These are phyloP conservation scores for Talaromyces sp. DNA, from an alignment of 2,329 filamentous ascomycete species.

Conservation along the genomic window DNA sequence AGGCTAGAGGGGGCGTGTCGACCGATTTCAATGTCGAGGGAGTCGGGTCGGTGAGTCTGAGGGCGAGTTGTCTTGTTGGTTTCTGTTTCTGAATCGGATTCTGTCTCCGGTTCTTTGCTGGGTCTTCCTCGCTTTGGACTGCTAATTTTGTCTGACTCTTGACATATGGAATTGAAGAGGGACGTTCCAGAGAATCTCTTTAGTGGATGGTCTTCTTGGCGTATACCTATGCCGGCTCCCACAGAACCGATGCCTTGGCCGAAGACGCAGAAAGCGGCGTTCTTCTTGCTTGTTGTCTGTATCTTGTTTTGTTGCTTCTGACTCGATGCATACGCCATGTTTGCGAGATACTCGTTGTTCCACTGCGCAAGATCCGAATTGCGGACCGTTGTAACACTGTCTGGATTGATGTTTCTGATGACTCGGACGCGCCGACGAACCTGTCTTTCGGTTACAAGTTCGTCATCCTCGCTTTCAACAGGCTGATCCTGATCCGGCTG, in stretches of 20 bases:
- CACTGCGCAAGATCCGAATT: conserved; percentile 61
- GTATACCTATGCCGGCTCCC: conserved; percentile 49
- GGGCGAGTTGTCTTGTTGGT: not conserved
- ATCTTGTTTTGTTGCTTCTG: conserved; percentile 50
- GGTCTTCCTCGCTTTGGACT: conserved; percentile 30
- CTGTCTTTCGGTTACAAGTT: not conserved
- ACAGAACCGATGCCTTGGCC: conserved; percentile 60
- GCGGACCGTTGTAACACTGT: conserved; percentile 55
- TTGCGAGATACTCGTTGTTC: conserved; percentile 61
- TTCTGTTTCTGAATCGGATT: not conserved
- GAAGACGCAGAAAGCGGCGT: conserved; percentile 64
- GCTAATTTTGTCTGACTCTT: conserved; percentile 22
- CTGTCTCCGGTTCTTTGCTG: conserved; percentile 11
- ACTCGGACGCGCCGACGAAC: not conserved
- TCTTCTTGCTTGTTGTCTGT: conserved; percentile 59
- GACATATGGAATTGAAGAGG: conserved; percentile 54
- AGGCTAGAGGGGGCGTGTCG: conserved; percentile 68
- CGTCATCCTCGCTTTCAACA: not conserved
- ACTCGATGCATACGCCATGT: conserved; percentile 58
- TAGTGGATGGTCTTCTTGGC: conserved; percentile 54
- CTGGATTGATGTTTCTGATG: conserved; percentile 48
- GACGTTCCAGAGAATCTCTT: conserved; percentile 60
- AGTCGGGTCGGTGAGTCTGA: not conserved
- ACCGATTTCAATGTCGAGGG: conserved; percentile 65
- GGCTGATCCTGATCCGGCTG: not conserved